A percentile compares a stretch with the other conserved stretches of the same genome.
These are phyloP conservation scores for Diaporthe sp. DNA, from an alignment of 2,329 filamentous ascomycete genomes.

Conservation along the genomic window DNA sequence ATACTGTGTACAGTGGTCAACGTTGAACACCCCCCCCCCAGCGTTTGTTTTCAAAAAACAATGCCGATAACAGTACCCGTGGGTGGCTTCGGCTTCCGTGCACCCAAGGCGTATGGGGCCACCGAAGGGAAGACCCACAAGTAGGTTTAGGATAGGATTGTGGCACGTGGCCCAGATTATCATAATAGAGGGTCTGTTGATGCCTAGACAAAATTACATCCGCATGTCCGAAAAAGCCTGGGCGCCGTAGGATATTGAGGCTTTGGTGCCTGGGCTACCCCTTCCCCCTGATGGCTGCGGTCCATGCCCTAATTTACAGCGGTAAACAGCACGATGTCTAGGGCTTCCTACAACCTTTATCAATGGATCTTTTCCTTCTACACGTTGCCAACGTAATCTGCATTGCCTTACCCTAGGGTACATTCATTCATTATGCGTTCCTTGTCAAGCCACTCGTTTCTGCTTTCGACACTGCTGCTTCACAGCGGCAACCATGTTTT, in stretches of 20 bases:
- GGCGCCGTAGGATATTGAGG: not conserved
- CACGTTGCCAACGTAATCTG: not conserved
- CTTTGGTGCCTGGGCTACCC: not conserved
- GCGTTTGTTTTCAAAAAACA: no score
- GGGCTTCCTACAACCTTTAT: not conserved
- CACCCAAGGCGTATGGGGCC: no score
- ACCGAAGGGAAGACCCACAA: no score
- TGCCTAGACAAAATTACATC: not conserved
- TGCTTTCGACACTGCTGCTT: constrained; percentile 4
- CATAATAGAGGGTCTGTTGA: not conserved
- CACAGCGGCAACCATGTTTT: not conserved
- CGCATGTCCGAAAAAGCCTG: not conserved
- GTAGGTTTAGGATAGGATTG: no score
- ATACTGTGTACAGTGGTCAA: no score
- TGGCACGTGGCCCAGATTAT: no score
- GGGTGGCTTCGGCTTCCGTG: no score
- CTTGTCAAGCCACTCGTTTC: not conserved
- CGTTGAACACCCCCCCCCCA: no score
- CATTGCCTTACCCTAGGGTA: not conserved
- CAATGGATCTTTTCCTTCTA: not conserved
- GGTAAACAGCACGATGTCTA: not conserved
- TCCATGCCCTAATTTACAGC: not conserved
- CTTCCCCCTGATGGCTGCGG: not conserved
- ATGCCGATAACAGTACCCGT: no score
- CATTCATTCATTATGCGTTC: not conserved